Evolutionary conservation across 2,329 filamentous ascomycete genomes (phyloP).

Genomic region (Penicillium hordei): DNA sequence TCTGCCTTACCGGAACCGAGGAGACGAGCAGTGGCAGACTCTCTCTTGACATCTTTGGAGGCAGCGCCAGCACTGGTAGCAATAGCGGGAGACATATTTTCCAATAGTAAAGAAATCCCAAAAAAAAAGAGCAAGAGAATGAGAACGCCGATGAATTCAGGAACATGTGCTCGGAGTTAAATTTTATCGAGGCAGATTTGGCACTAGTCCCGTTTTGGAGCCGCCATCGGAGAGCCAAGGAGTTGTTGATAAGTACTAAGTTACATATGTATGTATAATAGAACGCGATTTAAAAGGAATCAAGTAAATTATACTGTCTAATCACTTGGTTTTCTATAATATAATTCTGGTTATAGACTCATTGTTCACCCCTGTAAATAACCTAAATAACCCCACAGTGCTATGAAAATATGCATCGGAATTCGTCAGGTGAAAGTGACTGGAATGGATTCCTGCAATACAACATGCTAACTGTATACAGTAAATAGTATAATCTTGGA

Average conservation of each 20-base stretch:
- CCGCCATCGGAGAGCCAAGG: conserved; percentile 25
- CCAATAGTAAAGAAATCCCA: neutral
- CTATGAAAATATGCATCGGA: neutral
- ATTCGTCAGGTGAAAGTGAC: neutral
- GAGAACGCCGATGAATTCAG: conserved; percentile 17
- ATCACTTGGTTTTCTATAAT: neutral
- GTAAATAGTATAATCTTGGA: neutral
- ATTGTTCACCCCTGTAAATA: neutral
- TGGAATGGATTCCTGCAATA: neutral
- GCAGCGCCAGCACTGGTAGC: conserved; percentile 44
- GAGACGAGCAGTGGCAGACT: conserved; percentile 84
- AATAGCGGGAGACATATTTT: conserved; percentile 57
- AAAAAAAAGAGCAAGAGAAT: conserved; percentile 12
- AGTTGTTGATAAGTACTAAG: neutral
- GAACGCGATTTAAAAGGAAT: neutral
- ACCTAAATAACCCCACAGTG: neutral
- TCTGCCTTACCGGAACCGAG: conserved; percentile 76
- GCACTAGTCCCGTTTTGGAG: conserved; percentile 25
- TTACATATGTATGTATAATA: no score
- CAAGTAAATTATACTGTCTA: neutral
- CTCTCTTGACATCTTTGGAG: conserved; percentile 69
- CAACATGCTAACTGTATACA: neutral
- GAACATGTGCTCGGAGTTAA: conserved; percentile 21
- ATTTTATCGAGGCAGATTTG: conserved; percentile 24
- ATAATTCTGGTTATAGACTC: no score